A percentile compares a stretch with the other conserved stretches of the same genome.
Evolutionary conservation across 306 rosid species (phyloP).

Genomic region (Fragaria vesca): DNA sequence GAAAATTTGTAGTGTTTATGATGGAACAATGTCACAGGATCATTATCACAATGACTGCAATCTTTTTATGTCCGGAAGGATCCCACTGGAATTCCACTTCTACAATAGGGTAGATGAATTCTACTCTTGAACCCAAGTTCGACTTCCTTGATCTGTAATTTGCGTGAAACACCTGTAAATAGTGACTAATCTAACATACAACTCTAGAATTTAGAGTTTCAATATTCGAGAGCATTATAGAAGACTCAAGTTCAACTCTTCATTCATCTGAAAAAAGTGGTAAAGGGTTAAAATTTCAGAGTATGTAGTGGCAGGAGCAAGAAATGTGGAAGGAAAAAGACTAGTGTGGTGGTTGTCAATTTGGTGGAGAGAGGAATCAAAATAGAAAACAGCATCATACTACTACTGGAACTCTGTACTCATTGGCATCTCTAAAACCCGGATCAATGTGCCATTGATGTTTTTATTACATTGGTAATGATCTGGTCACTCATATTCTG

Average conservation of each 20-base stretch:
- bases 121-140: neutral
- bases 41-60: no score
- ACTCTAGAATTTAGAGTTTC: no score
- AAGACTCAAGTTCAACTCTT: no score
- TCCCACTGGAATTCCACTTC: no score
- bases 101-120: neutral
- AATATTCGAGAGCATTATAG: neutral
- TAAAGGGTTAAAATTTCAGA: no score
- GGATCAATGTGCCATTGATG: neutral
- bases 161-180: neutral
- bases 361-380: neutral
- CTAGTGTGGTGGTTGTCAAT: neutral
- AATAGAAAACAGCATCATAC: neutral
- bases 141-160: neutral
- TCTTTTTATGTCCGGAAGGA: no score
- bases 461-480: neutral
- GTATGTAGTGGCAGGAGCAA: neutral
- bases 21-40: no score
- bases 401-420: neutral
- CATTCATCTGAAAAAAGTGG: no score
- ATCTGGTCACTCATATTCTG: neutral
- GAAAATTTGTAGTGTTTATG: no score
- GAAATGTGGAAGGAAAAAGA: neutral
- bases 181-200: no score
- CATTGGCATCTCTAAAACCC: neutral